These are phyloP conservation scores for Capronia americana DNA, from an alignment of 2,329 filamentous ascomycete species.

Conservation along the genomic window DNA sequence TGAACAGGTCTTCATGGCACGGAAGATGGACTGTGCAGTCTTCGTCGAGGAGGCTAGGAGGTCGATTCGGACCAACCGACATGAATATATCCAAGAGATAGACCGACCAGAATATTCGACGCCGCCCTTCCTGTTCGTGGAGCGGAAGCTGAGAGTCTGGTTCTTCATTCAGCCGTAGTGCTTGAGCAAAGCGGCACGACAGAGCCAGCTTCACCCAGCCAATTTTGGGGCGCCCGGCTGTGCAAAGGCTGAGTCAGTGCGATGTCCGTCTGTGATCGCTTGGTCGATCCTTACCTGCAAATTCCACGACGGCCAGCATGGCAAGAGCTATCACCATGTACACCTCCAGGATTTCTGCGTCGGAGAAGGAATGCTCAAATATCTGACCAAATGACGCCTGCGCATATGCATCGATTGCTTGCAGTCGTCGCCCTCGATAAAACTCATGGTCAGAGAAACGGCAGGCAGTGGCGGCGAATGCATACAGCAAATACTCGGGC, in stretches of 20 bases:
- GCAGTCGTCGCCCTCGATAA: constrained; percentile 40
- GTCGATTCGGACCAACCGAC: constrained; percentile 88
- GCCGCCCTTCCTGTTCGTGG: constrained; percentile 85
- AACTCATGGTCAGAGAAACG: constrained; percentile 43
- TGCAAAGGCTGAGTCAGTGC: not conserved
- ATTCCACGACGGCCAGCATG: constrained; percentile 48
- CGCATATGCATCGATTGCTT: constrained; percentile 40
- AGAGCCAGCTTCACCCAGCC: constrained; percentile 48
- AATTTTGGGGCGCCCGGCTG: constrained; percentile 9
- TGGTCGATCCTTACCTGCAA: constrained; percentile 43
- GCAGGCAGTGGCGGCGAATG: constrained; percentile 45
- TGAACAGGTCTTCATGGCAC: constrained; percentile 27
- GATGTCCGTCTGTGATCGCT: not conserved
- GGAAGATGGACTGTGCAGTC: constrained; percentile 37
- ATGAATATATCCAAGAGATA: constrained; percentile 90
- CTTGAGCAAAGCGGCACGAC: constrained; percentile 67
- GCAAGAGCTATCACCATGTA: constrained; percentile 48
- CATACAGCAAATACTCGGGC: constrained; percentile 44
- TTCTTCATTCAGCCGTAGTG: constrained; percentile 45
- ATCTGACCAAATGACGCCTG: constrained; percentile 46
- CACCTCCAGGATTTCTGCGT: constrained; percentile 43
- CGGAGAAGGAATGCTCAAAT: constrained; percentile 44
- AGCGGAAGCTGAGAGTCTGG: constrained; percentile 36
- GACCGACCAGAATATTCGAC: constrained; percentile 93
- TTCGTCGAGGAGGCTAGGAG: constrained; percentile 77